Base-by-base conservation (phyloP, 2,329 filamentous ascomycete genomes). In the Aspergillus sclerotialis region DNA sequence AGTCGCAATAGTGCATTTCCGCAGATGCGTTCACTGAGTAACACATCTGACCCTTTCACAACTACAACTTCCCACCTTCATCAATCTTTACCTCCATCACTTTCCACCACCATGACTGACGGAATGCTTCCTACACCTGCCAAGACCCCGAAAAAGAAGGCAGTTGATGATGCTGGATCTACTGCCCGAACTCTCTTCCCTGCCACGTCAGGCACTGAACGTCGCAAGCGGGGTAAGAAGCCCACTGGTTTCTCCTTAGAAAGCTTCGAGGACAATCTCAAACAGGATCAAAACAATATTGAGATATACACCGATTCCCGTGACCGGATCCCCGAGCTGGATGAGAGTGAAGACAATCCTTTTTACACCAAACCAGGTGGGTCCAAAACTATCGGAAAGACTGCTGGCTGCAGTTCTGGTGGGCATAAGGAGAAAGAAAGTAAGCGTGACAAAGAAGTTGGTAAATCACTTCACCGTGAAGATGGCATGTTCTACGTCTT, bases 261-360 rank as follows among this genome's bases (percentile, higher is more conserved):
- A 36, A 65, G 63, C 38, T 67, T 67, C 29, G 50, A 52, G 17
- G 54, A 61, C 10, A 51, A 61, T 18, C 37, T 52, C 10, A 39
- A 42, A 13, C 43, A 44, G 13, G 49, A 42, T 14, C 58, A 64
- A 26, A 54, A 58, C 4, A 57, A 65, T 35, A 73, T 79, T 29
- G 56, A 72, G 32, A 76, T 81, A 40, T 80, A 70, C 58, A 79
- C 75, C n/a, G 77, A 82, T 46, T 72, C 73, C 16, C 72, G 76
- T 44, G 76, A 80, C 49, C 71, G 74, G 29, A 61, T 80, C 19
- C 77, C 77, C 10, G 64, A 70, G 32, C 38, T 69, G 2, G 72
- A 74, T 42, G 51, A 64, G 4, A 64, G 60, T 21, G 62, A 68
- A 30, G 68, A 71, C 35, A 80, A 80, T 44, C 75, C 75, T 0